These are phyloP conservation scores for Wakefieldia striispora DNA, from an alignment of 768 basidiomycete genomes.

Conservation along the genomic window DNA sequence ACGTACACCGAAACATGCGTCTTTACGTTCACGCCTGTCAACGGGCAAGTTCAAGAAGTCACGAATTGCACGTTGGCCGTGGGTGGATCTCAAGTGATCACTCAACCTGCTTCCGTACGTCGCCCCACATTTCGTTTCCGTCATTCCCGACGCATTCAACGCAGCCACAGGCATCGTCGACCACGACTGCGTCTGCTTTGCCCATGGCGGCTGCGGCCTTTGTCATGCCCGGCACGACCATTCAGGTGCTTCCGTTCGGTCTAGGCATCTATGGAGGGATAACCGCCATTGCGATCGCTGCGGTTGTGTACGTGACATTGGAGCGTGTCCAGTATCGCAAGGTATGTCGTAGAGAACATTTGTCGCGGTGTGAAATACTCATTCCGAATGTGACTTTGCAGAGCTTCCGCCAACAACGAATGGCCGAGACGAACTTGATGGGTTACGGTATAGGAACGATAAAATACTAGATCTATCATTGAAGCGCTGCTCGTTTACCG, in stretches of 20 bases:
- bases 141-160: conserved; percentile 2
- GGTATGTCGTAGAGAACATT: conserved; percentile 39
- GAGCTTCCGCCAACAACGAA: conserved; percentile 73
- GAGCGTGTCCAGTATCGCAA: conserved; percentile 86
- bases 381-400: conserved; percentile 26
- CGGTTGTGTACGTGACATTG: conserved; percentile 81
- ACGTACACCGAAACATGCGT: conserved; percentile 57
- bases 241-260: conserved; percentile 79
- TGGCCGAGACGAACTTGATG: conserved; percentile 60
- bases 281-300: conserved; percentile 76
- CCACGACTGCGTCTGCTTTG: conserved; percentile 14
- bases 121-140: conserved; percentile 13
- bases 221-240: conserved; percentile 65
- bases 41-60: conserved; percentile 52
- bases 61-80: conserved; percentile 47
- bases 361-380: conserved; percentile 2
- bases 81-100: conserved; percentile 12
- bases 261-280: conserved; percentile 84
- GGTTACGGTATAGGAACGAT: conserved; percentile 55
- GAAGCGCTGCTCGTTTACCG: too few species aligned
- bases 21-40: conserved; percentile 53
- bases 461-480: conserved; percentile 16
- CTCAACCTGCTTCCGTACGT: conserved; percentile 12
- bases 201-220: conserved; percentile 41
- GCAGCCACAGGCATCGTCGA: conserved; percentile 24